Conservation (phyloP, 2,329 filamentous ascomycete species). For the Hortaea sp. region DNA sequence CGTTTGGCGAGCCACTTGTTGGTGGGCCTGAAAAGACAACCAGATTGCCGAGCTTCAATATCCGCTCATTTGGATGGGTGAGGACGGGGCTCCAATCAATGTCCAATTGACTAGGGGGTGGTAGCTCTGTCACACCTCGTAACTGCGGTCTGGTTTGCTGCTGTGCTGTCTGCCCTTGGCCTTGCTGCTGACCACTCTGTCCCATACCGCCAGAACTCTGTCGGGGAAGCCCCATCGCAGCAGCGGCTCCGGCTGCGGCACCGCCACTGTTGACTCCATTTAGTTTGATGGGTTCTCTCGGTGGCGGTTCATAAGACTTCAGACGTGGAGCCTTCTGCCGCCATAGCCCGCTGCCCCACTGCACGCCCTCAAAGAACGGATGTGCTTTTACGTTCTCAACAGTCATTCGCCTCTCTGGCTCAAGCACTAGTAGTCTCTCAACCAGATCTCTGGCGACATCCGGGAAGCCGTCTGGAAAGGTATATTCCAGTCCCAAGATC, state of each 20-base stretch:
- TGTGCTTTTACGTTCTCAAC: conserved; percentile 97
- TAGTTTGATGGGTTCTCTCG: conserved; percentile 21
- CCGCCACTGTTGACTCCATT: conserved; percentile 8
- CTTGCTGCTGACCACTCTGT: conserved; percentile 5
- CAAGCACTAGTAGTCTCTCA: conserved; percentile 79
- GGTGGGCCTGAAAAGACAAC: conserved; percentile 61
- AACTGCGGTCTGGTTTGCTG: conserved; percentile 50
- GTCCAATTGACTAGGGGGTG: conserved; percentile 91
- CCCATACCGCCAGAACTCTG: conserved; percentile 1
- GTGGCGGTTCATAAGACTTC: conserved; percentile 68
- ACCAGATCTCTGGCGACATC: conserved; percentile 77
- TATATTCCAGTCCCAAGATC: conserved; percentile 88
- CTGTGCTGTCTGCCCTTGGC: neutral
- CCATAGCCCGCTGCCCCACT: conserved; percentile 79
- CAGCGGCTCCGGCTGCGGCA: conserved; percentile 14
- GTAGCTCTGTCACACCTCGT: conserved; percentile 84
- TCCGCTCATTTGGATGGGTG: conserved; percentile 82
- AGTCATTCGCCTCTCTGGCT: conserved; percentile 71
- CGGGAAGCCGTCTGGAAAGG: conserved; percentile 84
- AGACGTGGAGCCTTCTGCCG: conserved; percentile 79
- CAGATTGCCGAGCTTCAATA: conserved; percentile 85
- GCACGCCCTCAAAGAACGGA: conserved; percentile 81
- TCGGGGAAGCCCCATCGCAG: conserved; percentile 24
- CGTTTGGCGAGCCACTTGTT: conserved; percentile 59
- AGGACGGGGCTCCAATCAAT: conserved; percentile 98